phyloP scores from a whole-genome alignment of 2,329 filamentous ascomycete genomes.

The Diaporthe caulivora region DNA sequence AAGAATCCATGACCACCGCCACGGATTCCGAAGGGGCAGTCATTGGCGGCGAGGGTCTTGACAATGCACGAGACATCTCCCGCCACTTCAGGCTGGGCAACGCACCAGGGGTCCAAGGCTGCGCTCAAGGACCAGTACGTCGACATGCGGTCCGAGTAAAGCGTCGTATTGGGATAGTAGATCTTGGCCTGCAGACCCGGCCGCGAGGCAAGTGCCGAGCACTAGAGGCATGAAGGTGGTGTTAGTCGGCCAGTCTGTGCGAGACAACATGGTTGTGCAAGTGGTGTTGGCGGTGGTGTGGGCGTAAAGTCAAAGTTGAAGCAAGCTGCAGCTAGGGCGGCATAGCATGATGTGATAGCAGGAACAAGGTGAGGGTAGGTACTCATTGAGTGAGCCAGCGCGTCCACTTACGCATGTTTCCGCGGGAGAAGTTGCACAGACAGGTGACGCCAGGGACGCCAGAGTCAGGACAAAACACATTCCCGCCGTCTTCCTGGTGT shows the following conservation, averaged over 20 bases:
- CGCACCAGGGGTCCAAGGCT: slow-evolving; percentile 51
- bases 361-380: neutral
- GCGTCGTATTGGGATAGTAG: slow-evolving; percentile 45
- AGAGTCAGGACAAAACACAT: slow-evolving; percentile 17
- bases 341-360: neutral
- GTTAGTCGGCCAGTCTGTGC: slow-evolving; percentile 14
- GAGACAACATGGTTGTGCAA: neutral
- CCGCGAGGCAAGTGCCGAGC: slow-evolving; percentile 43
- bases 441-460: neutral
- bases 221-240: slow-evolving; percentile 41
- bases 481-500: neutral
- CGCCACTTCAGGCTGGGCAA: slow-evolving; percentile 49
- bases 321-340: neutral
- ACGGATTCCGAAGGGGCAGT: slow-evolving; percentile 52
- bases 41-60: slow-evolving; percentile 47
- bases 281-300: neutral
- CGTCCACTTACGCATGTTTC: slow-evolving; percentile 13
- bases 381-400: neutral
- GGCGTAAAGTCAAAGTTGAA: neutral
- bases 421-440: neutral
- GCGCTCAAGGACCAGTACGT: slow-evolving; percentile 54
- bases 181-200: slow-evolving; percentile 47
- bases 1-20: slow-evolving; percentile 53
- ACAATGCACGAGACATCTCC: slow-evolving; percentile 52
- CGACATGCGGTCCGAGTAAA: slow-evolving; percentile 48